These are phyloP conservation scores for Fusarium circinatum DNA, from an alignment of 2,329 filamentous ascomycete species.

Conservation along the genomic window DNA sequence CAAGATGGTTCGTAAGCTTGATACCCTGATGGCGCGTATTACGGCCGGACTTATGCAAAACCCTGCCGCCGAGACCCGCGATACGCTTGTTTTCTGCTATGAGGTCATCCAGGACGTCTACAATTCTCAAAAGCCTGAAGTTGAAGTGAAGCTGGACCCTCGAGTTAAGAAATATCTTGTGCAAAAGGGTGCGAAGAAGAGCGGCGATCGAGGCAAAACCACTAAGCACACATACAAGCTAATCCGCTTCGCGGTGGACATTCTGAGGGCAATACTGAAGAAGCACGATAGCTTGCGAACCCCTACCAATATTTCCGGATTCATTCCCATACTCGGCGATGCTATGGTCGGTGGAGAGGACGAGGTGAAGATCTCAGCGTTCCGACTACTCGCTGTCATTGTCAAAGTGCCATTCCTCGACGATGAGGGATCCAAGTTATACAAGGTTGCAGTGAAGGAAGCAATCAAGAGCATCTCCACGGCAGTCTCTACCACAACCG, in stretches of 20 bases:
- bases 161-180: conserved; percentile 79
- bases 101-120: conserved; percentile 92
- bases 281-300: conserved; percentile 87
- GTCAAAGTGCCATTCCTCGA: conserved; percentile 85
- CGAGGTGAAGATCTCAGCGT: conserved; percentile 89
- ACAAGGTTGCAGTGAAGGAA: conserved; percentile 84
- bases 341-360: conserved; percentile 85
- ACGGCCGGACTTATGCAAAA: conserved; percentile 87
- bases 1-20: conserved; percentile 87
- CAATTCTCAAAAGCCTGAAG: conserved; percentile 65
- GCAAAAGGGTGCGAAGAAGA: conserved; percentile 81
- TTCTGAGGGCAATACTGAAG: conserved; percentile 84
- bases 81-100: conserved; percentile 94
- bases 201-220: conserved; percentile 74
- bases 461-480: conserved; percentile 83
- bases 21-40: conserved; percentile 86
- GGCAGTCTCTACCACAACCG: conserved; percentile 81
- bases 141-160: conserved; percentile 67
- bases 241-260: conserved; percentile 85
- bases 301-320: conserved; percentile 81
- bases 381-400: conserved; percentile 85
- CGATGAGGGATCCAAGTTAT: conserved; percentile 70
- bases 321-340: conserved; percentile 90
- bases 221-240: conserved; percentile 89
- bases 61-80: conserved; percentile 77